Percentiles rank a stretch among this genome's conserved stretches.
These are phyloP conservation scores for Pezicula neosporulosa DNA, from an alignment of 2,329 filamentous ascomycete genomes.

Conservation along the genomic window DNA sequence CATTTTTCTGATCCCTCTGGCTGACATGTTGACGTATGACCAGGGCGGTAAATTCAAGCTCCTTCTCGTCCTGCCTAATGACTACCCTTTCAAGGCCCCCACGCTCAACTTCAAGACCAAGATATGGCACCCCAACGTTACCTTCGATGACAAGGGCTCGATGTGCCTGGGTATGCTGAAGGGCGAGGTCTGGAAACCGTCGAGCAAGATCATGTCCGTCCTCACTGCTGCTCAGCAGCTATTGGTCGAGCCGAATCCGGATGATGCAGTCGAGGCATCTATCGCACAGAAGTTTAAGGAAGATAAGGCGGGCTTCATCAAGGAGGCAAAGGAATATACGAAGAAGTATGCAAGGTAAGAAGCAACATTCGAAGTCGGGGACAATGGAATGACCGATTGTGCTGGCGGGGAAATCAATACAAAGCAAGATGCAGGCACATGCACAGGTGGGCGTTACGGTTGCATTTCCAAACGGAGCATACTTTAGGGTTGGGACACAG, in stretches of 20 bases:
- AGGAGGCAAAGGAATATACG: slow-evolving; percentile 64
- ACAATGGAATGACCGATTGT: no score
- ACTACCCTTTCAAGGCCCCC: slow-evolving; percentile 74
- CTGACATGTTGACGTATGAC: neutral
- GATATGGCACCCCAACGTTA: slow-evolving; percentile 75
- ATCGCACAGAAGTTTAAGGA: slow-evolving; percentile 69
- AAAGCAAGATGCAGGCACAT: no score
- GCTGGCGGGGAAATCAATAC: no score
- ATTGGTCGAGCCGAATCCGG: slow-evolving; percentile 63
- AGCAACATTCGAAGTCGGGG: neutral
- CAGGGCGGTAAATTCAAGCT: slow-evolving; percentile 64
- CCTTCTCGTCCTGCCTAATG: slow-evolving; percentile 61
- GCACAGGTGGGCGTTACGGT: no score
- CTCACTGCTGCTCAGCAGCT: slow-evolving; percentile 62
- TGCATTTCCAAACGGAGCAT: no score
- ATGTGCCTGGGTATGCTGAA: slow-evolving; percentile 74
- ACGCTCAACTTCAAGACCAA: slow-evolving; percentile 67
- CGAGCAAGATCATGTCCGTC: slow-evolving; percentile 62
- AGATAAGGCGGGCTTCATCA: slow-evolving; percentile 58
- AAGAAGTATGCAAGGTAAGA: slow-evolving; percentile 55
- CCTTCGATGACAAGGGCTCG: slow-evolving; percentile 68
- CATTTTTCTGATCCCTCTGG: neutral
- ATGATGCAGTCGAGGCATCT: slow-evolving; percentile 66
- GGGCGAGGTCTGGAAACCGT: slow-evolving; percentile 70
- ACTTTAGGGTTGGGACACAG: no score